A percentile compares a stretch with the other conserved stretches of the same genome.
Evolutionary conservation across 2,329 filamentous ascomycete species (phyloP).

Genomic region (Juglanconis sp.): DNA sequence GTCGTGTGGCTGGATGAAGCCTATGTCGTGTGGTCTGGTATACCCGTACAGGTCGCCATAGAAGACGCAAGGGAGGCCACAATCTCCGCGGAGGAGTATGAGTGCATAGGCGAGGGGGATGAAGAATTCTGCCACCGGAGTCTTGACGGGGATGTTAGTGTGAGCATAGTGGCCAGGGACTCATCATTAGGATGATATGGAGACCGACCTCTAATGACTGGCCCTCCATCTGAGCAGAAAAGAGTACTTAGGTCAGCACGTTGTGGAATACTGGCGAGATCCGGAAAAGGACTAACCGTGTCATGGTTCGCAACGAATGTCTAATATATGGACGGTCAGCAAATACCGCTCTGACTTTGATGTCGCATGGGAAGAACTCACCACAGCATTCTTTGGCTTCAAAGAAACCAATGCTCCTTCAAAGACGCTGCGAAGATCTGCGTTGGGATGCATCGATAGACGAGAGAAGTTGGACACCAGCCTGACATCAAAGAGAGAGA

Average conservation of each 20-base stretch:
- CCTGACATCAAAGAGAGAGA: constrained; percentile 62
- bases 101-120: constrained; percentile 66
- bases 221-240: constrained; percentile 10
- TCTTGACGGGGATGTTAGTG: constrained; percentile 28
- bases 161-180: too few species aligned
- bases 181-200: neutral
- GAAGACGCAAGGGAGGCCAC: constrained; percentile 66
- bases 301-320: constrained; percentile 69
- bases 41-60: constrained; percentile 69
- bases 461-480: constrained; percentile 64
- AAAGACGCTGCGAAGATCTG: constrained; percentile 60
- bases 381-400: constrained; percentile 54
- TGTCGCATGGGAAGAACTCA: constrained; percentile 29
- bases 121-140: constrained; percentile 59
- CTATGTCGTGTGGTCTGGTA: constrained; percentile 41
- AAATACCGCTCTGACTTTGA: neutral
- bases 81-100: constrained; percentile 57
- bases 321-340: constrained; percentile 22
- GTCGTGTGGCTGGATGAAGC: constrained; percentile 35
- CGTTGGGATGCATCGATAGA: constrained; percentile 48
- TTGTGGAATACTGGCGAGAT: neutral
- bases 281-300: constrained; percentile 37
- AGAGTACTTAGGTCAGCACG: neutral
- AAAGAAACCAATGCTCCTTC: constrained; percentile 51
- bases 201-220: constrained; percentile 53